A percentile compares a stretch with the other conserved stretches of the same genome.
Evolutionary conservation across 495 filamentous ascomycete species (phyloP).

Genomic region (Xylaria grammica): DNA sequence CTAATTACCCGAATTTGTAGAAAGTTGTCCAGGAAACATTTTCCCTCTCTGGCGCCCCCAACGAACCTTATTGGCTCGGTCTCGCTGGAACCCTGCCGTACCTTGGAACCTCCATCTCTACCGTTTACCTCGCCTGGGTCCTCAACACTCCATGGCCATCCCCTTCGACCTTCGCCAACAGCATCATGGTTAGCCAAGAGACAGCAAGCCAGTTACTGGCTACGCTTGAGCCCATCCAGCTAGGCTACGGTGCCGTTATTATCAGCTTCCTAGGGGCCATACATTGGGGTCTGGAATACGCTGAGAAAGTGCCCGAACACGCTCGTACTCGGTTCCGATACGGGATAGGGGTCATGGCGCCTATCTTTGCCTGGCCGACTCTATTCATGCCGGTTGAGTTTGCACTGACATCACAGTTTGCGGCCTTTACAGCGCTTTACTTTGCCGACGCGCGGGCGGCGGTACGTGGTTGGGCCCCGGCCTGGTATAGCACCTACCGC

Average conservation of each 20-base stretch:
- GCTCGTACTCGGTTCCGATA: conserved; percentile 65
- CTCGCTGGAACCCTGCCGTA: conserved; percentile 91
- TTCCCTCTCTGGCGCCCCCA: conserved; percentile 74
- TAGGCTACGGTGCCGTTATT: conserved; percentile 93
- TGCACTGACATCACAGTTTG: conserved; percentile 88
- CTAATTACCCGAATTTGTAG: conserved; percentile 48
- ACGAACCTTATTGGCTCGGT: conserved; percentile 79
- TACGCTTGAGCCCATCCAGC: conserved; percentile 85
- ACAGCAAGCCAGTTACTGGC: conserved; percentile 76
- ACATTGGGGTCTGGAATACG: conserved; percentile 86
- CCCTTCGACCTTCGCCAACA: conserved; percentile 58
- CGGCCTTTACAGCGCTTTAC: conserved; percentile 87
- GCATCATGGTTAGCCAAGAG: conserved; percentile 66
- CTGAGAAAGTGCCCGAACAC: conserved; percentile 44
- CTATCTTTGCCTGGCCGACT: conserved; percentile 92
- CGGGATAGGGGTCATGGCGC: conserved; percentile 78
- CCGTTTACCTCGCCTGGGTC: conserved; percentile 85
- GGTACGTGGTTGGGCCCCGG: conserved; percentile 78
- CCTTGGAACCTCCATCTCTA: conserved; percentile 82
- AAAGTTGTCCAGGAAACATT: conserved; percentile 88
- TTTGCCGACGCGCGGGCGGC: conserved; percentile 82
- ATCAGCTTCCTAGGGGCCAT: conserved; percentile 95
- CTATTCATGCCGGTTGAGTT: conserved; percentile 84
- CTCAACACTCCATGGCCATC: conserved; percentile 71
- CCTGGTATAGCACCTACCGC: conserved; percentile 92